These are phyloP conservation scores for Fonsecaea monophora DNA, from an alignment of 2,329 filamentous ascomycete genomes.

Conservation along the genomic window DNA sequence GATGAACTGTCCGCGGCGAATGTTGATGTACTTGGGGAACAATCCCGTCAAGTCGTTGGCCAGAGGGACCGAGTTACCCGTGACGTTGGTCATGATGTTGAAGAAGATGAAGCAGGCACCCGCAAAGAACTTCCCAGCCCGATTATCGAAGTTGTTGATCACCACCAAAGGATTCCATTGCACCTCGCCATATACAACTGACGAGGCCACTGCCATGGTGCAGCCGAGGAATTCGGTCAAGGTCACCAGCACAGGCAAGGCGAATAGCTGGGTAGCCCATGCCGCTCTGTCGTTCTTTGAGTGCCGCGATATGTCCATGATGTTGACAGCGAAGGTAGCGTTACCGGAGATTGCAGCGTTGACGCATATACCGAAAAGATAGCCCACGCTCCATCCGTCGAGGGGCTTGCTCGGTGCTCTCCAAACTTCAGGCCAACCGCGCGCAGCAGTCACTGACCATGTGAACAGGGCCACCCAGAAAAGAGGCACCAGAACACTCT, in stretches of 20 bases:
- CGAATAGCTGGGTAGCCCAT: conserved; percentile 50
- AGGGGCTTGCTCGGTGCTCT: conserved; percentile 19
- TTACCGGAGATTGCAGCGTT: conserved; percentile 29
- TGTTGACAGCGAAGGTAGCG: conserved; percentile 53
- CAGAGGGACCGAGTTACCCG: conserved; percentile 48
- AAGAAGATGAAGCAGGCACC: conserved; percentile 45
- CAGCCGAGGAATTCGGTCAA: conserved; percentile 62
- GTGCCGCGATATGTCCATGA: conserved; percentile 62
- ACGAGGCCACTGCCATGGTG: conserved; percentile 61
- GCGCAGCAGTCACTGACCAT: conserved; percentile 26
- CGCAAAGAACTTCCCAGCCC: conserved; percentile 56
- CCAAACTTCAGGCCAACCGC: conserved; percentile 24
- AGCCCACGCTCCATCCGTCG: conserved; percentile 16
- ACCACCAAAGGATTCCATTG: conserved; percentile 55
- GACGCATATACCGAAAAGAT: conserved; percentile 26
- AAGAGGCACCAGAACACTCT: conserved; percentile 41
- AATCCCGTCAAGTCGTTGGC: conserved; percentile 60
- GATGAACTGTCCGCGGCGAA: conserved; percentile 52
- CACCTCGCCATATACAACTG: conserved; percentile 41
- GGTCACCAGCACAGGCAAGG: conserved; percentile 57
- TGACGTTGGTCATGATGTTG: conserved; percentile 29
- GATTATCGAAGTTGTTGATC: conserved; percentile 45
- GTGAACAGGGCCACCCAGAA: conserved; percentile 24
- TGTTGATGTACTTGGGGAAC: conserved; percentile 61
- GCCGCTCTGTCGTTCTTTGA: conserved; percentile 42